Conservation (phyloP, 2,329 filamentous ascomycete genomes). For the Colletotrichum godetiae region DNA sequence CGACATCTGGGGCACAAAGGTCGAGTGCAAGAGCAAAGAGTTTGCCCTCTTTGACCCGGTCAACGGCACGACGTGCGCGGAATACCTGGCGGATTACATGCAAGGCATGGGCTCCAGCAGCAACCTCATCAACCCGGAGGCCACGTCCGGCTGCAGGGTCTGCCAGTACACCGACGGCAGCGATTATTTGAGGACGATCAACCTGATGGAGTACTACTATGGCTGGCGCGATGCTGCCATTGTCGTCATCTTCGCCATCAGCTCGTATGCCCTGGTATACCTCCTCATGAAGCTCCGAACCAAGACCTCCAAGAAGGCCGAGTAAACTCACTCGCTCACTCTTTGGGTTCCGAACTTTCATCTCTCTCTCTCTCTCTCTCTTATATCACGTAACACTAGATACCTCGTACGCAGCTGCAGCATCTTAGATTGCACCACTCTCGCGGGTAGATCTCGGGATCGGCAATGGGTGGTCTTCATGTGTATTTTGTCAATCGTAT, state of each 20-base stretch:
- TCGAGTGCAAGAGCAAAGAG: constrained; percentile 60
- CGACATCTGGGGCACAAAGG: constrained; percentile 56
- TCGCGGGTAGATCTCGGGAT: not conserved
- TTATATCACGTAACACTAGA: not conserved
- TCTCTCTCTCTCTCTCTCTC: not conserved
- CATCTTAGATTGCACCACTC: not conserved
- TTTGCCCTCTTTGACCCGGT: constrained; percentile 64
- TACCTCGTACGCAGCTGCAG: not conserved
- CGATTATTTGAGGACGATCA: constrained; percentile 70
- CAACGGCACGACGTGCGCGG: constrained; percentile 63
- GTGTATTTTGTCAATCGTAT: not conserved
- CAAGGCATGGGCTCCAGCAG: constrained; percentile 56
- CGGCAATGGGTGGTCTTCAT: not conserved
- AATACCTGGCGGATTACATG: constrained; percentile 68
- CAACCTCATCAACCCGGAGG: constrained; percentile 71
- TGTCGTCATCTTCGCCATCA: constrained; percentile 65
- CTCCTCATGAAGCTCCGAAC: constrained; percentile 60
- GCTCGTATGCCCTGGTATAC: constrained; percentile 62
- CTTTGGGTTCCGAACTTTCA: too few relatives aligned
- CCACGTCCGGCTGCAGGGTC: constrained; percentile 65
- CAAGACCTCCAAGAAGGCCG: constrained; percentile 59
- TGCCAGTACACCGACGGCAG: constrained; percentile 69
- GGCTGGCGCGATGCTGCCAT: constrained; percentile 76
- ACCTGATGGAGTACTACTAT: constrained; percentile 69
- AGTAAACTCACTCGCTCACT: constrained; percentile 41